Base-by-base conservation (phyloP, 176 grass and related monocot genomes). In the Eragrostis curvula region DNA sequence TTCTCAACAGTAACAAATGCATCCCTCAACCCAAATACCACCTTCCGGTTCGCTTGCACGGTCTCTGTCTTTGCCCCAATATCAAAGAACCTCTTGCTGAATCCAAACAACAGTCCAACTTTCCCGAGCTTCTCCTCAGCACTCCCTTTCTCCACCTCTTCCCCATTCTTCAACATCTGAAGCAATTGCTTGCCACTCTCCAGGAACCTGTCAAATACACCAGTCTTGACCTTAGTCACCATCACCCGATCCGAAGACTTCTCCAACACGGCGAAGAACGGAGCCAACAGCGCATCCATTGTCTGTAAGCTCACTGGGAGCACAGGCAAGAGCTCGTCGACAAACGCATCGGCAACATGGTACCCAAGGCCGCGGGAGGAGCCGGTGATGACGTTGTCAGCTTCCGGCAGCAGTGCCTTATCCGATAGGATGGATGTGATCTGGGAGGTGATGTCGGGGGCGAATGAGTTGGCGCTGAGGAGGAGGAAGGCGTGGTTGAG, bases 1-100 rank as follows among this genome's bases (percentile, higher is more conserved):
- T 87, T 96, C 72, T 99, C 96, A 0, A 96, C 56, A 63, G 91
- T 99, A 66, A 96, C 79, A 80, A 99, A 99, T 6, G 71, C 82
- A 66, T 91, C 89, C 78, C 88, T 88, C 83, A 99, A 73, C 79
- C 71, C 77, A 73, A 93, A 91, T 70, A 96, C 43, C 50, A 82
- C 69, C 77, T 90, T 93, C 29, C 93, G 68, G 63, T 99, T 99
- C 1, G 13, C 85, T 81, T 93, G 93, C 66, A 96, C 71, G 0
- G 96, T 99, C 67, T 88, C 89, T 13, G 61, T 11, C 40, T 87
- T 86, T 3, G 89, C 86, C 4, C 87, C 93, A 16, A 93, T 80
- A 60, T 99, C 89, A 39, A 93, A 66, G 65, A 99, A 88, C 68
- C 59, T 92, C 67, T 87, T 88, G 53, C 89, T 80, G 75, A 99